Conservation (phyloP, 2,329 filamentous ascomycete species). For the Emmonsiellopsis sp. region DNA sequence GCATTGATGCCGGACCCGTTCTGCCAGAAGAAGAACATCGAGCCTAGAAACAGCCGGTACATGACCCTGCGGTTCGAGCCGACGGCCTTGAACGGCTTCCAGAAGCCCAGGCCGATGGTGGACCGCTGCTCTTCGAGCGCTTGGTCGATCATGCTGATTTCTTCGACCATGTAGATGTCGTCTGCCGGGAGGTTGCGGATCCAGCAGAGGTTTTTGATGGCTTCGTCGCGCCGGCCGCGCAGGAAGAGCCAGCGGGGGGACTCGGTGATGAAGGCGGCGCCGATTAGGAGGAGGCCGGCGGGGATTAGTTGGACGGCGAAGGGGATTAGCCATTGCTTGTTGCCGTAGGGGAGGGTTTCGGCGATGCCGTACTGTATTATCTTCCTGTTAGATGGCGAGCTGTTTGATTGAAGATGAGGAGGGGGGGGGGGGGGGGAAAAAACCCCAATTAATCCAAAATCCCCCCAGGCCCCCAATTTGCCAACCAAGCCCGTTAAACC, state of each 20-base stretch:
- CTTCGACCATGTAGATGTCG: conserved; percentile 60
- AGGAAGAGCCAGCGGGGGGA: conserved; percentile 63
- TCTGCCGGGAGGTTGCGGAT: conserved; percentile 32
- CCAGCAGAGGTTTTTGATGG: conserved; percentile 44
- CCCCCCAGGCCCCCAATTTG: conserved; percentile 43
- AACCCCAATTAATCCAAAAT: conserved; percentile 44
- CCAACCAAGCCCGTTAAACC: conserved; percentile 48
- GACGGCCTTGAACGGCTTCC: conserved; percentile 56
- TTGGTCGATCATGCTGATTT: conserved; percentile 60
- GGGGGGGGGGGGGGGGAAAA: neutral
- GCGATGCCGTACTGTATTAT: neutral
- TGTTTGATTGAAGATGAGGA: neutral
- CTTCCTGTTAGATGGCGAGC: too few species aligned
- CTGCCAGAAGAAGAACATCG: conserved; percentile 68
- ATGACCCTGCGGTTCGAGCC: conserved; percentile 49
- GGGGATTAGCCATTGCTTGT: conserved; percentile 33
- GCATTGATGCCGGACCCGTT: conserved; percentile 70
- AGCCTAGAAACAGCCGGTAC: conserved; percentile 64
- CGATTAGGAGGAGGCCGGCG: conserved; percentile 38
- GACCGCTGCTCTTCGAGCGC: conserved; percentile 56
- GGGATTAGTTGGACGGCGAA: conserved; percentile 34
- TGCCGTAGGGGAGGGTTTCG: conserved; percentile 8
- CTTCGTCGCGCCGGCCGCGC: conserved; percentile 59
- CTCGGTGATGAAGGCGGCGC: conserved; percentile 52
- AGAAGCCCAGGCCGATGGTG: conserved; percentile 62